A percentile compares a stretch with the other conserved stretches of the same genome.
Conservation (phyloP, 441 rosid genomes). For the Kokia cookei region DNA sequence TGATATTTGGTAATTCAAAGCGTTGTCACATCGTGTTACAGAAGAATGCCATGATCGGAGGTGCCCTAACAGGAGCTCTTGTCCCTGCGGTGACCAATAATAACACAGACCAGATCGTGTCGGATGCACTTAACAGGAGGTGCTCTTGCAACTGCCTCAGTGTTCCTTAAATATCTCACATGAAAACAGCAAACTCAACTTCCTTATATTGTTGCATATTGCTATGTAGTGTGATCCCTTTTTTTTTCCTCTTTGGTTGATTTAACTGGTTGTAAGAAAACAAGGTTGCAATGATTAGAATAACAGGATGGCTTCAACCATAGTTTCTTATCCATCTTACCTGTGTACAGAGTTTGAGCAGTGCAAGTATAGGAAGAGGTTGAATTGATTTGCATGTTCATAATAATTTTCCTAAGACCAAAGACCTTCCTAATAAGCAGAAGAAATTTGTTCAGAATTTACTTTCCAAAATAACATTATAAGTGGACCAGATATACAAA, state of each 20-base stretch:
- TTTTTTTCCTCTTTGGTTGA: not conserved
- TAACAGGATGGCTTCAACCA: not conserved
- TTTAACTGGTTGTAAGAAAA: not conserved
- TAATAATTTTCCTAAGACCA: not conserved
- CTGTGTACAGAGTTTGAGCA: not conserved
- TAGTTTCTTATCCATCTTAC: not conserved
- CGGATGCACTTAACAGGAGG: conserved; percentile 9
- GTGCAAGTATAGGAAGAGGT: not conserved
- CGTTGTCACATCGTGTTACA: not conserved
- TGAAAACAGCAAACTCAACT: not conserved
- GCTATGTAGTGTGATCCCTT: not conserved
- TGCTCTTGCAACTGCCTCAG: conserved; percentile 12
- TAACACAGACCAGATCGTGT: not conserved
- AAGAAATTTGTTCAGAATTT: not conserved
- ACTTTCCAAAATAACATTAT: not conserved
- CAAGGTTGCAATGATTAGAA: not conserved
- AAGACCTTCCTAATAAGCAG: not conserved
- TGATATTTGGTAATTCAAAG: not conserved
- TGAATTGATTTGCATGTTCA: not conserved
- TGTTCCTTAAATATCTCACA: not conserved
- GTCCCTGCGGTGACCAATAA: not conserved
- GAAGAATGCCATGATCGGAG: conserved; percentile 15
- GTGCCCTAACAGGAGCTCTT: conserved; percentile 8
- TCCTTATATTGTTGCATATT: not conserved
- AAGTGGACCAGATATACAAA: not conserved